Evolutionary conservation across 2,329 filamentous ascomycete genomes (phyloP).

Genomic region (Aaosphaeria arxii): DNA sequence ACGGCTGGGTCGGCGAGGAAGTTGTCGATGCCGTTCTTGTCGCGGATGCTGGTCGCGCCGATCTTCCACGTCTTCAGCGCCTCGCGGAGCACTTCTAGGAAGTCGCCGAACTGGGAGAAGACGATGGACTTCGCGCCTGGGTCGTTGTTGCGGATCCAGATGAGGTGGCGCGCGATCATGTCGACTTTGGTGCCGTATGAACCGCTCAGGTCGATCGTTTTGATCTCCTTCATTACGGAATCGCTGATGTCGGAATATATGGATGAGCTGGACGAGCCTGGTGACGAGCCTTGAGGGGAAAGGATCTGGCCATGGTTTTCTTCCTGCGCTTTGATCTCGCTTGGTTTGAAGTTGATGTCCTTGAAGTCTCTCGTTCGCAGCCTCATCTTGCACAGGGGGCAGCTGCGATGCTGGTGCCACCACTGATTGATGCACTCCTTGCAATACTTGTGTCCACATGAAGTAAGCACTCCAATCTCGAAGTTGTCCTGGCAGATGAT

Average conservation of each 20-base stretch:
- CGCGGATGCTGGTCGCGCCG: conserved; percentile 67
- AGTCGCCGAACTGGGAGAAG: conserved; percentile 89
- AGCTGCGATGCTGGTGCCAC: conserved; percentile 72
- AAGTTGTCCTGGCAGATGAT: conserved; percentile 82
- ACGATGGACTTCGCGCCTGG: conserved; percentile 87
- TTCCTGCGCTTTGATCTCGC: conserved; percentile 66
- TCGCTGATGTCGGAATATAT: conserved; percentile 80
- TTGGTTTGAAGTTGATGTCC: conserved; percentile 78
- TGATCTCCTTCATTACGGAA: conserved; percentile 73
- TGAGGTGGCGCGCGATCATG: conserved; percentile 62
- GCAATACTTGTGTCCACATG: conserved; percentile 86
- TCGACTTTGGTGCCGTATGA: conserved; percentile 92
- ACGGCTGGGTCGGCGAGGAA: conserved; percentile 73
- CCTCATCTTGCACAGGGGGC: conserved; percentile 77
- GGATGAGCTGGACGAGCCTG: conserved; percentile 21
- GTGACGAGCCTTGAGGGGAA: conserved; percentile 23
- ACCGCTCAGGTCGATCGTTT: conserved; percentile 68
- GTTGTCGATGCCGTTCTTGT: conserved; percentile 63
- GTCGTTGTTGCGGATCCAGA: conserved; percentile 82
- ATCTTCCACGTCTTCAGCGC: conserved; percentile 74
- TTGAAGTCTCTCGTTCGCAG: conserved; percentile 69
- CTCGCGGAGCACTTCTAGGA: conserved; percentile 67
- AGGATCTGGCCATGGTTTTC: conserved; percentile 40
- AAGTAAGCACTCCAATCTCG: conserved; percentile 74
- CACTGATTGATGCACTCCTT: conserved; percentile 80